Evolutionary conservation across 2,329 filamentous ascomycete species (phyloP).

Genomic region (Aurifilum marmelostoma): DNA sequence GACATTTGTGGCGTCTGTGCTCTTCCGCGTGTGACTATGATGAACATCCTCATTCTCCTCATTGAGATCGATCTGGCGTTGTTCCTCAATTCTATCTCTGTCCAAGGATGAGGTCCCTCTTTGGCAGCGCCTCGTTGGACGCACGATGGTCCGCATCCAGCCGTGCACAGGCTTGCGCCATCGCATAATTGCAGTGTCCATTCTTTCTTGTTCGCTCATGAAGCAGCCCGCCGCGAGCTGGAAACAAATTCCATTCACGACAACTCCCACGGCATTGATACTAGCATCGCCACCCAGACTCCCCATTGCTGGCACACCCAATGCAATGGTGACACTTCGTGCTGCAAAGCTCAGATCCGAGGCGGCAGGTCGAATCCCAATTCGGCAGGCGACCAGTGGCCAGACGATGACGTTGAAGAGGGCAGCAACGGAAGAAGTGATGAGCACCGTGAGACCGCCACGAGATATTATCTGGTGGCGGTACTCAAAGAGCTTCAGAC

Average conservation of each 20-base stretch:
- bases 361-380: slow-evolving; percentile 41
- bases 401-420: slow-evolving; percentile 48
- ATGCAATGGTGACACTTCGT: slow-evolving; percentile 53
- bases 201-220: slow-evolving; percentile 18
- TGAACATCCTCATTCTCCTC: too few relatives aligned
- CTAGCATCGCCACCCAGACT: slow-evolving; percentile 49
- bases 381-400: slow-evolving; percentile 41
- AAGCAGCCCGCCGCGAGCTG: slow-evolving; percentile 42
- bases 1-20: slow-evolving; percentile 18
- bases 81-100: neutral
- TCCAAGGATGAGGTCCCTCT: neutral
- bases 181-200: neutral
- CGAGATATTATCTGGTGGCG: slow-evolving; percentile 49
- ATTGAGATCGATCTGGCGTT: neutral
- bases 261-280: slow-evolving; percentile 54
- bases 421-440: slow-evolving; percentile 44
- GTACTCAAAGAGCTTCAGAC: slow-evolving; percentile 57
- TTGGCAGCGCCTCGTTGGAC: neutral
- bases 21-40: slow-evolving; percentile 5
- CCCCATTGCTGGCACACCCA: slow-evolving; percentile 51
- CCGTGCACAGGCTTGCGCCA: neutral
- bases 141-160: neutral
- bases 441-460: slow-evolving; percentile 44
- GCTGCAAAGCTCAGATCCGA: slow-evolving; percentile 52
- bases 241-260: slow-evolving; percentile 52